These are phyloP conservation scores for Alternaria sp. DNA, from an alignment of 2,329 filamentous ascomycete species.

Conservation along the genomic window DNA sequence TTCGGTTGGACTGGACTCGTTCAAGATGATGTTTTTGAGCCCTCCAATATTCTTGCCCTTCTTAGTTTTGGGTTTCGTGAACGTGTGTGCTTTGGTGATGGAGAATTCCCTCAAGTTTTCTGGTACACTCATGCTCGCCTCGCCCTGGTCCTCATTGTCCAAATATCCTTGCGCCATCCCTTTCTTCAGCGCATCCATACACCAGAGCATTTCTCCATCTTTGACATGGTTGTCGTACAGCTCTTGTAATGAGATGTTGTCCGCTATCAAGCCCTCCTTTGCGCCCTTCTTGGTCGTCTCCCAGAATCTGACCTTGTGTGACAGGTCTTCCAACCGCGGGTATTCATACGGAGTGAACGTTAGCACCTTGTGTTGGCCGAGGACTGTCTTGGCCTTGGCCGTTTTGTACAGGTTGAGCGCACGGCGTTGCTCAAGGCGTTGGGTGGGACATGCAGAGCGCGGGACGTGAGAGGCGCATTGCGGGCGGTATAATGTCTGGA, in stretches of 20 bases:
- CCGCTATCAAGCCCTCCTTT: conserved; percentile 12
- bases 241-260: conserved; percentile 30
- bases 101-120: conserved; percentile 19
- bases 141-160: conserved; percentile 4
- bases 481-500: conserved; percentile 24
- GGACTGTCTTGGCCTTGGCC: conserved; percentile 31
- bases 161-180: conserved; percentile 5
- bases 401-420: conserved; percentile 41
- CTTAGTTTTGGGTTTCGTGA: conserved; percentile 1
- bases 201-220: conserved; percentile 34
- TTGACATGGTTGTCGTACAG: conserved; percentile 29
- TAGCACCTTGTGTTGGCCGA: conserved; percentile 41
- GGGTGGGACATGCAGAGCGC: conserved; percentile 11
- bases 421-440: conserved; percentile 32
- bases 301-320: conserved; percentile 33
- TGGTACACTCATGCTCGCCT: not conserved
- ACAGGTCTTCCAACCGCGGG: conserved; percentile 11
- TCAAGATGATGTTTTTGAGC: conserved; percentile 32
- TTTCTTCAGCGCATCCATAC: conserved; percentile 10
- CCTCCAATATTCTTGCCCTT: conserved; percentile 17
- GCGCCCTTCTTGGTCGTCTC: conserved; percentile 3
- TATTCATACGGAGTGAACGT: conserved; percentile 18
- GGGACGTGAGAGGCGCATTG: conserved; percentile 16
- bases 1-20: conserved; percentile 17
- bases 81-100: conserved; percentile 14